Evolutionary conservation across 192 early-diverging fungal genomes (phyloP).

Genomic region (Entomortierella lignicola): DNA sequence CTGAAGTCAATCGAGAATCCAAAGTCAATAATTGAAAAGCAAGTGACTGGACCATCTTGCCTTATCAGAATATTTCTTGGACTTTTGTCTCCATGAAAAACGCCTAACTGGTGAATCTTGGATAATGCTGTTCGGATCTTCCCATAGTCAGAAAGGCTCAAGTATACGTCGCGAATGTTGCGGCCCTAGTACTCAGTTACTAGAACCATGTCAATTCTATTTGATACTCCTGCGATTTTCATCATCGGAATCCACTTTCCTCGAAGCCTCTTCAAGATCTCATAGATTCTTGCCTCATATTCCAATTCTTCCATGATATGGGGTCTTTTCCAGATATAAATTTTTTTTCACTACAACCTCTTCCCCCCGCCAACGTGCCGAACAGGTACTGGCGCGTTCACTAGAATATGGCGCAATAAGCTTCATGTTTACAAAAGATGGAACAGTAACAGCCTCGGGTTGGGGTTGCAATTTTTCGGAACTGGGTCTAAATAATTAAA

Average conservation of each 20-base stretch:
- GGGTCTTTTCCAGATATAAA: conserved; percentile 20
- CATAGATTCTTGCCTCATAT: conserved; percentile 38
- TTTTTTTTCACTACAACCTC: conserved; percentile 30
- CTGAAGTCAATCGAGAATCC: conserved; percentile 5
- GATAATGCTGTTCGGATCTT: conserved; percentile 19
- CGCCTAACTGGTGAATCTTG: conserved; percentile 24
- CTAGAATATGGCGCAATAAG: conserved; percentile 11
- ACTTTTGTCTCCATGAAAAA: conserved; percentile 35
- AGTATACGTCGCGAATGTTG: conserved; percentile 6
- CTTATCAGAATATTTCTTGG: conserved; percentile 35
- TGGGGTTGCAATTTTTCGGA: too few relatives aligned
- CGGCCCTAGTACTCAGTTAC: conserved; percentile 6
- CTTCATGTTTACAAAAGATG: conserved; percentile 7
- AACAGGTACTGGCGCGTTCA: conserved; percentile 13
- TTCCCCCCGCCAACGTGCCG: conserved; percentile 9
- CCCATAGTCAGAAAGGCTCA: neutral
- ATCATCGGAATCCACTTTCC: conserved; percentile 17
- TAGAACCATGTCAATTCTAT: conserved; percentile 24
- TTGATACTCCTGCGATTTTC: conserved; percentile 12
- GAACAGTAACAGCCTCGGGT: neutral
- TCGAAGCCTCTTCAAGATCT: conserved; percentile 16
- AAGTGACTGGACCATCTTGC: neutral
- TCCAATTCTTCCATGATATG: conserved; percentile 18
- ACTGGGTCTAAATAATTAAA: too few relatives aligned
- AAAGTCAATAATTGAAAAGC: conserved; percentile 19